Conservation (phyloP, 768 basidiomycete species). For the Lentinula aciculospora region DNA sequence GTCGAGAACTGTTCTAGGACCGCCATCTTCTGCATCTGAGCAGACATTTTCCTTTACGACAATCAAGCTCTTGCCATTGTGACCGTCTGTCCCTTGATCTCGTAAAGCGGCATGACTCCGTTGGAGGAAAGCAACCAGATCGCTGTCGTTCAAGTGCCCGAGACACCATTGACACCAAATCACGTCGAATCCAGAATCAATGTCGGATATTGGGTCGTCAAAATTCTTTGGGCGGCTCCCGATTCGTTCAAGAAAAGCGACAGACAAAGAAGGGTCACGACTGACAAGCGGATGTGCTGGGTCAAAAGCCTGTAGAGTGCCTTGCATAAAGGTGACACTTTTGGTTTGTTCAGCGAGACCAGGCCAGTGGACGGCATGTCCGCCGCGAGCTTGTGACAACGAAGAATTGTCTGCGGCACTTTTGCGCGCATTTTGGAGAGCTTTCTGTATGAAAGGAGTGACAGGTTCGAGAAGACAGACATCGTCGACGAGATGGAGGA, state of each 20-base stretch:
- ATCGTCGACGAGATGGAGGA: conserved; percentile 83
- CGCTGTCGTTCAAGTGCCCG: conserved; percentile 72
- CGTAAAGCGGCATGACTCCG: conserved; percentile 58
- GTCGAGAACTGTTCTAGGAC: conserved; percentile 60
- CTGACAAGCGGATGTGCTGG: conserved; percentile 40
- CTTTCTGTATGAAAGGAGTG: conserved; percentile 68
- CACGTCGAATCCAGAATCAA: conserved; percentile 73
- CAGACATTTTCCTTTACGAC: conserved; percentile 93
- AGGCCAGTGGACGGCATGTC: conserved; percentile 40
- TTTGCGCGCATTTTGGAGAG: conserved; percentile 35
- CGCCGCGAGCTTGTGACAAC: conserved; percentile 12
- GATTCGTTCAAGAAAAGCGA: conserved; percentile 54
- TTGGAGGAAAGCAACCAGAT: conserved; percentile 74
- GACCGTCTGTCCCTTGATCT: conserved; percentile 21
- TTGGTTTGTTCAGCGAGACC: conserved; percentile 59
- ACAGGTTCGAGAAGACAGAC: conserved; percentile 92
- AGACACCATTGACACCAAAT: conserved; percentile 99
- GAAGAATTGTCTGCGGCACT: conserved; percentile 21
- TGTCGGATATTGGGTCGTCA: conserved; percentile 28
- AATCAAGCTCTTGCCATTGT: conserved; percentile 50
- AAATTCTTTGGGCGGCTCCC: conserved; percentile 51
- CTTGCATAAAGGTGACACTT: conserved; percentile 76
- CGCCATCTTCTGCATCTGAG: conserved; percentile 44
- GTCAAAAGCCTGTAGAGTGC: conserved; percentile 77
- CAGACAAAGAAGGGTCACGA: conserved; percentile 21